Conservation (phyloP, 129 eudicot genomes). For the Ambrosia artemisiifolia region DNA sequence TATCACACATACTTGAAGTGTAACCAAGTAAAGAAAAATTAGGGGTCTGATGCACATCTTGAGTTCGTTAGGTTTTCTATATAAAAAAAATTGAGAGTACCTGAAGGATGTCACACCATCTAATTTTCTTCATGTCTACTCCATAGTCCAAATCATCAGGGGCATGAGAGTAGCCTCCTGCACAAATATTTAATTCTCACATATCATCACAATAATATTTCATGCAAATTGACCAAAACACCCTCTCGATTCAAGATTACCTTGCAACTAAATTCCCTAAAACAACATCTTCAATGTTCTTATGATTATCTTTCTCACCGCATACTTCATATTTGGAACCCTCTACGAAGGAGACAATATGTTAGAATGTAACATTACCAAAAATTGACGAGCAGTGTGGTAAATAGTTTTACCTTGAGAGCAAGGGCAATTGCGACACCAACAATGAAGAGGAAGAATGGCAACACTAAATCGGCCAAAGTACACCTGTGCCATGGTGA, state of each 20-base stretch:
- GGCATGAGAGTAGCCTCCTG: constrained; percentile 89
- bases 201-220: not conserved
- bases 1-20: not conserved
- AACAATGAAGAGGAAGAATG: constrained; percentile 79
- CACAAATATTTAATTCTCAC: not conserved
- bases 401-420: constrained; percentile 44
- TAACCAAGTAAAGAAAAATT: too few relatives aligned
- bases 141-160: constrained; percentile 61
- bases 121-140: constrained; percentile 63
- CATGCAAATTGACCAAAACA: not conserved
- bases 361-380: not conserved
- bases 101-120: constrained; percentile 96
- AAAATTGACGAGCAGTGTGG: not conserved
- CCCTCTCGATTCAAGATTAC: constrained; percentile 21
- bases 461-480: constrained; percentile 86
- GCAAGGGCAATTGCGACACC: constrained; percentile 90
- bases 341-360: constrained; percentile 38
- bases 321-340: constrained; percentile 46
- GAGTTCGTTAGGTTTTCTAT: too few relatives aligned
- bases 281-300: constrained; percentile 76
- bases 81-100: constrained; percentile 34
- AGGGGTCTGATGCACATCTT: too few relatives aligned
- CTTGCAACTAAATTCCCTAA: constrained; percentile 84
- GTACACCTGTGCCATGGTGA: constrained; percentile 94
- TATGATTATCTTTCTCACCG: too few relatives aligned